phyloP scores from a whole-genome alignment of 495 filamentous ascomycete genomes.

The Delitschia confertaspora region DNA sequence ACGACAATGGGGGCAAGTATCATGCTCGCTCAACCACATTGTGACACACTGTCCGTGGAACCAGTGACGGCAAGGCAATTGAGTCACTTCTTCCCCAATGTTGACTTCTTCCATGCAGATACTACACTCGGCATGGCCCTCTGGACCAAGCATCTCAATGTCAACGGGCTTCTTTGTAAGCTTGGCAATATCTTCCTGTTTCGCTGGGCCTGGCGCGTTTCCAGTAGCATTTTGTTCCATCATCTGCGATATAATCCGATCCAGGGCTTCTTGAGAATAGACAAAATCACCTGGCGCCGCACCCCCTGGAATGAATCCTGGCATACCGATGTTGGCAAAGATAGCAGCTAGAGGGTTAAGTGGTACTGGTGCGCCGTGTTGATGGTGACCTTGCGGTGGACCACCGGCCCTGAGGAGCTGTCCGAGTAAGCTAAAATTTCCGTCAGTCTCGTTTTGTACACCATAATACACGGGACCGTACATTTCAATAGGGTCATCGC shows the following conservation, averaged over 20 bases:
- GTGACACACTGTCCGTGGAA: slow-evolving; percentile 74
- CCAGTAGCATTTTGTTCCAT: slow-evolving; percentile 70
- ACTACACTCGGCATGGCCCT: slow-evolving; percentile 69
- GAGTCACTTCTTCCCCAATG: slow-evolving; percentile 63
- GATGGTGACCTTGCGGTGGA: slow-evolving; percentile 2
- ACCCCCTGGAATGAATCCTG: slow-evolving; percentile 44
- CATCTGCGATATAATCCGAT: slow-evolving; percentile 76
- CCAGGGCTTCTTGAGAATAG: slow-evolving; percentile 81
- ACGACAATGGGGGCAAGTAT: slow-evolving; percentile 85
- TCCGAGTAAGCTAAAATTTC: no score
- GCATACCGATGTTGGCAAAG: slow-evolving; percentile 45
- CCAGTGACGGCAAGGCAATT: slow-evolving; percentile 85
- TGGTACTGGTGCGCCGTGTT: not conserved
- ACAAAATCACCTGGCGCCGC: slow-evolving; percentile 73
- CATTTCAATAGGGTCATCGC: no score
- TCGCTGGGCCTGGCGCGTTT: slow-evolving; percentile 76
- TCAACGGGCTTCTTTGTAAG: slow-evolving; percentile 59
- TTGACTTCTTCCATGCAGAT: slow-evolving; percentile 88
- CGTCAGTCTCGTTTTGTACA: no score
- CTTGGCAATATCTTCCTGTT: slow-evolving; percentile 59
- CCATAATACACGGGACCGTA: no score
- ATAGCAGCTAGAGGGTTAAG: slow-evolving; percentile 31
- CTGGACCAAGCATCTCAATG: slow-evolving; percentile 54
- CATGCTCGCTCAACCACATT: slow-evolving; percentile 76
- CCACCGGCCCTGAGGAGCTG: no score